Conservation (phyloP, 495 filamentous ascomycete genomes). For the Penicillium parvum region DNA sequence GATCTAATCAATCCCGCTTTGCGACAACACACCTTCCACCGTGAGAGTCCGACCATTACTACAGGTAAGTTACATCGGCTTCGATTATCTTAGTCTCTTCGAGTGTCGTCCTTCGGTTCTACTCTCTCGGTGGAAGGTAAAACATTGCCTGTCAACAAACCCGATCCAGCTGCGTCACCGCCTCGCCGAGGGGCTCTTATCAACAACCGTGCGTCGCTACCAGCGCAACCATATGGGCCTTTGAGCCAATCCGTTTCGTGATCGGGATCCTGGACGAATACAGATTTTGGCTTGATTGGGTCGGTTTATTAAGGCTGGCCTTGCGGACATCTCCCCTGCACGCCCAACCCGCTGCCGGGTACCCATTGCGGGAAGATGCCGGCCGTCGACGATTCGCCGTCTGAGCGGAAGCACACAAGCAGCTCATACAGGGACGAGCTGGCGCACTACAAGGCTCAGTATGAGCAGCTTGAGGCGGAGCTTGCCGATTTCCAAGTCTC, state of each 20-base stretch:
- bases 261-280: not conserved
- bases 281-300: not conserved
- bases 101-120: constrained; percentile 4
- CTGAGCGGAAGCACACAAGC: constrained; percentile 55
- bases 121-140: constrained; percentile 20
- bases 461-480: constrained; percentile 87
- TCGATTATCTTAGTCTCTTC: constrained; percentile 5
- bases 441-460: constrained; percentile 91
- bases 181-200: constrained; percentile 38
- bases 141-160: constrained; percentile 14
- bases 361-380: constrained; percentile 41
- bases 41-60: constrained; percentile 8
- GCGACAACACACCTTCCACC: constrained; percentile 22
- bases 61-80: constrained; percentile 12
- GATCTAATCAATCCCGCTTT: constrained; percentile 28
- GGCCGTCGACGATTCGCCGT: constrained; percentile 59
- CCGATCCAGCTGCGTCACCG: constrained; percentile 37
- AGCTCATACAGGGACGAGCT: constrained; percentile 66
- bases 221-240: constrained; percentile 16
- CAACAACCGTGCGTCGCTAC: constrained; percentile 25
- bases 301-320: constrained; percentile 15
- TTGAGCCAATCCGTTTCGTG: constrained; percentile 3
- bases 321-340: constrained; percentile 19
- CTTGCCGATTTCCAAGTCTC: constrained; percentile 91
- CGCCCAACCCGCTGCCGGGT: constrained; percentile 28